These are phyloP conservation scores for Lentinus polychrous DNA, from an alignment of 1,284 basidiomycete genomes.

Conservation along the genomic window DNA sequence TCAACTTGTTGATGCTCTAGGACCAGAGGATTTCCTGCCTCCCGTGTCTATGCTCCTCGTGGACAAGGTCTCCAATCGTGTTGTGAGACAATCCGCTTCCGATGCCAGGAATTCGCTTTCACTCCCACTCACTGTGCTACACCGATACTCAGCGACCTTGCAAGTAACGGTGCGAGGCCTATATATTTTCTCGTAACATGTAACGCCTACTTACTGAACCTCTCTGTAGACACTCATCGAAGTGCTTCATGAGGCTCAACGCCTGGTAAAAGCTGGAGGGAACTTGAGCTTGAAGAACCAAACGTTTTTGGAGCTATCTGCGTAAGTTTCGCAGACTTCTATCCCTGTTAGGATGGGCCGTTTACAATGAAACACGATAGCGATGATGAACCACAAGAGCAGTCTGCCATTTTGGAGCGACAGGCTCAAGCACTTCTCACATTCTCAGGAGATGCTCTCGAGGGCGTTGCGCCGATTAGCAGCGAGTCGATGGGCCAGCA, in stretches of 20 bases:
- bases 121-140: constrained; percentile 61
- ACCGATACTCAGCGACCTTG: constrained; percentile 45
- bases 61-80: constrained; percentile 70
- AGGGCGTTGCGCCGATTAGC: constrained; percentile 17
- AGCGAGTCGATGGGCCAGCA: constrained; percentile 15
- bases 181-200: constrained; percentile 11
- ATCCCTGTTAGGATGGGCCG: constrained; percentile 1
- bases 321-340: constrained; percentile 34
- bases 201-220: constrained; percentile 15
- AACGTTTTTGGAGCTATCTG: constrained; percentile 48
- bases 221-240: constrained; percentile 55
- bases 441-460: constrained; percentile 46
- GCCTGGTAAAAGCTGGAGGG: constrained; percentile 43
- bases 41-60: constrained; percentile 84
- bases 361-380: constrained; percentile 27
- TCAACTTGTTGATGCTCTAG: constrained; percentile 85
- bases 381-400: constrained; percentile 45
- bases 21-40: constrained; percentile 75
- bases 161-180: constrained; percentile 50
- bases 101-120: constrained; percentile 57
- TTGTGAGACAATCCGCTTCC: constrained; percentile 56
- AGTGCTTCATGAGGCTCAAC: constrained; percentile 57
- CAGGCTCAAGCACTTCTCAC: constrained; percentile 62
- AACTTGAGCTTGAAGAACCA: constrained; percentile 25
- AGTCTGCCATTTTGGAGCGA: constrained; percentile 36